Evolutionary conservation across 805 yeast species (phyloP), one percentile per base, ranked within the genome.

Genomic region (Lipomyces starkeyi): DNA sequence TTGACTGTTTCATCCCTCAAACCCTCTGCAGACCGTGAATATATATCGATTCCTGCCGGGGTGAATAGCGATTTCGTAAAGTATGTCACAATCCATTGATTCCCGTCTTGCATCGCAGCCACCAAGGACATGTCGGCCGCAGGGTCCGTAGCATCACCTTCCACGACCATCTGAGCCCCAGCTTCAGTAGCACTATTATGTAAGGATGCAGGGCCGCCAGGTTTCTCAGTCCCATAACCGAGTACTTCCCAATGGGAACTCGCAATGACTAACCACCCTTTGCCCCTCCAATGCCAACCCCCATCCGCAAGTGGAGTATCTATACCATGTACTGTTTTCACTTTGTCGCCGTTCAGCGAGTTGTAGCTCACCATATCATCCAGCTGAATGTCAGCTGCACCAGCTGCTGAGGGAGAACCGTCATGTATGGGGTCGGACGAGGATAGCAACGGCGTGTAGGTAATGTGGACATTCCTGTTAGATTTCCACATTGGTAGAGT

Each of bases 401-500:
- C 43, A 13, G 43, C 17, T 13, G 17, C 14, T 5, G 40, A 37
- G 17, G 0, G 40, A 8, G 40, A 37, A 37, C 14, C 40, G 22
- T n/a, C 49, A 43, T 43, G 20, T 17, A 8, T 17, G 9, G 8
- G 49, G 11, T 43, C 6, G 4, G 22, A 7, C 13, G 49, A 17
- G 5, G 22, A 6, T 43, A n/a, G 8, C 49, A 57, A 32, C 40
- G 59, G 59, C 13, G 59, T 27, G 47, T 57, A 57, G n/a, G 34
- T 35, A 8, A 57, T 57, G n/a, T 37, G 37, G 14, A 57, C 59
- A 37, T 57, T 57, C 47, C 59, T 34, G 47, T 57, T 11, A 20
- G 34, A 22, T 22, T 57, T 57, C 59, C 59, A 57, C 59, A 57
- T 57, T 27, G 59, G 59, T 13, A 57, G 47, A 9, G 59, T 57